Conservation (phyloP, 192 early-diverging fungal genomes). For the Cetraspora pellucida region DNA sequence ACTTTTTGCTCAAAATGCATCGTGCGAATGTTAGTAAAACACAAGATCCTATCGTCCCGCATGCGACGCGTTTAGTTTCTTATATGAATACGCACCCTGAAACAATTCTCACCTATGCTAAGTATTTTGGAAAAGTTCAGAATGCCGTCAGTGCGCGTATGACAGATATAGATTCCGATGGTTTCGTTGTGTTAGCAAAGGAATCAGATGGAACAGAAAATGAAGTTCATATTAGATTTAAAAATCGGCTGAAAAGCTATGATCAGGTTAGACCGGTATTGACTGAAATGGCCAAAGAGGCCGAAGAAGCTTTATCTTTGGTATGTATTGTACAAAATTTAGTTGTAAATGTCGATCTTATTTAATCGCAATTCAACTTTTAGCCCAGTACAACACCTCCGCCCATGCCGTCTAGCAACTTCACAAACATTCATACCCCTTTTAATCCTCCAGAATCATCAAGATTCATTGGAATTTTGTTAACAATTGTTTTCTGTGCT, state of each 20-base stretch:
- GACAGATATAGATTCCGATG: constrained; percentile 38
- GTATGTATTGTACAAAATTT: constrained; percentile 32
- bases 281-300: constrained; percentile 52
- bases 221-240: constrained; percentile 38
- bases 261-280: constrained; percentile 49
- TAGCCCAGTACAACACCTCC: constrained; percentile 44
- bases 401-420: constrained; percentile 36
- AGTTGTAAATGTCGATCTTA: background rate
- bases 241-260: constrained; percentile 36
- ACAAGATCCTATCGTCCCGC: constrained; percentile 42
- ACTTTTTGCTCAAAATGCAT: background rate
- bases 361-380: constrained; percentile 32
- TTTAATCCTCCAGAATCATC: constrained; percentile 9
- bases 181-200: constrained; percentile 38
- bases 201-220: constrained; percentile 29
- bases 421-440: constrained; percentile 33
- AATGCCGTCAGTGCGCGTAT: constrained; percentile 42
- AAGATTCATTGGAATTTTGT: background rate
- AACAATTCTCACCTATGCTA: constrained; percentile 47
- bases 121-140: constrained; percentile 41
- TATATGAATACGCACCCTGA: constrained; percentile 48
- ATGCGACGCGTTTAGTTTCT: constrained; percentile 37
- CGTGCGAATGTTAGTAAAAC: background rate
- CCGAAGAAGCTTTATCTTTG: constrained; percentile 46
- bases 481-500: background rate